These are phyloP conservation scores for Pinguiococcus pyrenoidosus DNA, from an alignment of 108 stramenopile species.

Conservation along the genomic window DNA sequence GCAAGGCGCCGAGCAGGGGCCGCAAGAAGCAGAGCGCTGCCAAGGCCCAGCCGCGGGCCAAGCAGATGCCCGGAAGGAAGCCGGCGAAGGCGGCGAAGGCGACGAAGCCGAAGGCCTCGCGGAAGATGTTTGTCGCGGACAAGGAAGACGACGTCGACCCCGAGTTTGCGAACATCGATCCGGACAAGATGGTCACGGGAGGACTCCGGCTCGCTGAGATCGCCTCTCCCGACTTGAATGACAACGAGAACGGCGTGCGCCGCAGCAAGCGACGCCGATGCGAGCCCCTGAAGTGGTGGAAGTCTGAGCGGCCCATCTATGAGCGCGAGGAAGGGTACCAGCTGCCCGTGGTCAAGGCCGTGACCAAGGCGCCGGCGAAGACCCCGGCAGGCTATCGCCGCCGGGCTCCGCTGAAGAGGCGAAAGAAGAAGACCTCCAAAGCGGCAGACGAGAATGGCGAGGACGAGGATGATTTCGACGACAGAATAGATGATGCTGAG, in stretches of 20 bases:
- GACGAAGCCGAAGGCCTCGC: not conserved
- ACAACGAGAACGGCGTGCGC: too few relatives aligned
- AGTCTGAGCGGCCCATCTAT: slow-evolving; percentile 65
- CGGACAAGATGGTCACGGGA: too few relatives aligned
- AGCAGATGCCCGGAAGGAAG: not conserved
- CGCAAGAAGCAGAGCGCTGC: not conserved
- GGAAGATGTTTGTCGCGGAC: too few relatives aligned
- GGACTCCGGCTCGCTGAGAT: too few relatives aligned
- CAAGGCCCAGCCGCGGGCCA: not conserved
- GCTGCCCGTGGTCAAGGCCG: slow-evolving; percentile 56
- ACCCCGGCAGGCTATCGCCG: not conserved
- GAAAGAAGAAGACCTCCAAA: slow-evolving; percentile 44
- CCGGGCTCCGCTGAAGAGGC: not conserved
- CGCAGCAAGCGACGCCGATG: slow-evolving; percentile 44
- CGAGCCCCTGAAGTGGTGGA: slow-evolving; percentile 66
- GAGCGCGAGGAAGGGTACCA: slow-evolving; percentile 45
- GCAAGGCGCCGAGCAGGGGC: too few relatives aligned
- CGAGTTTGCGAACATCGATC: too few relatives aligned
- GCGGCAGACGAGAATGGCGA: slow-evolving; percentile 40
- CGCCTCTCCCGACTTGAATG: too few relatives aligned
- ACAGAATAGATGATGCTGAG: not conserved
- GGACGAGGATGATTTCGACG: slow-evolving; percentile 37
- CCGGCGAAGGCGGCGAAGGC: not conserved
- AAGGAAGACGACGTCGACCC: too few relatives aligned
- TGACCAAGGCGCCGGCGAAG: slow-evolving; percentile 49